Conservation (phyloP, 352 stramenopile species). For the Globisporangium cystogenes region DNA sequence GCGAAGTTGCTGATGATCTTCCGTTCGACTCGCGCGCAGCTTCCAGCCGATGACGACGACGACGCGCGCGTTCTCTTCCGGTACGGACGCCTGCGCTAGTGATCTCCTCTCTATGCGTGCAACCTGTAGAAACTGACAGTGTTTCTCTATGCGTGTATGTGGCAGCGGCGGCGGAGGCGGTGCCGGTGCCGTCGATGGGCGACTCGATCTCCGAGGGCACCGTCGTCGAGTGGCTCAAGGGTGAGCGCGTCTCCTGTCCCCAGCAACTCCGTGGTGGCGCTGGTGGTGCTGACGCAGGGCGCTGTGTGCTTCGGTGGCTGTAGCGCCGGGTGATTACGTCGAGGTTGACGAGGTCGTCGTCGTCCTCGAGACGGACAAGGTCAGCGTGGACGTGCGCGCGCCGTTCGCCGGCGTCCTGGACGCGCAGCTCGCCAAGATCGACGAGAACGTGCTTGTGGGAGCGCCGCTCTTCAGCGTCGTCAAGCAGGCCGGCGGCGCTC, state of each 20-base stretch:
- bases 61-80: constrained; percentile 39
- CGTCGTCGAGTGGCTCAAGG: constrained; percentile 95
- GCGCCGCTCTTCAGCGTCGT: constrained; percentile 82
- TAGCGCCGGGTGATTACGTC: constrained; percentile 90
- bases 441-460: constrained; percentile 97
- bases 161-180: constrained; percentile 33
- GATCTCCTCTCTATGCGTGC: too few relatives aligned
- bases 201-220: constrained; percentile 99
- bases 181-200: constrained; percentile 86
- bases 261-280: too few relatives aligned
- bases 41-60: constrained; percentile 17
- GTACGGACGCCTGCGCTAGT: too few relatives aligned
- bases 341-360: constrained; percentile 96
- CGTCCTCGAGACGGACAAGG: constrained; percentile 99
- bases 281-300: too few relatives aligned
- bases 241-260: constrained; percentile 14
- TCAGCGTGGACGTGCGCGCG: constrained; percentile 89
- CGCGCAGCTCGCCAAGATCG: constrained; percentile 89
- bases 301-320: constrained; percentile 1
- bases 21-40: constrained; percentile 9
- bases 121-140: too few relatives aligned
- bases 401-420: constrained; percentile 89
- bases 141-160: neutral
- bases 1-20: neutral
- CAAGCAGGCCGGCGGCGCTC: constrained; percentile 29